Percentiles rank a stretch among this genome's conserved stretches.
These are phyloP conservation scores for Plasmodium vivax DNA, from an alignment of 169 alveolate species.

Conservation along the genomic window DNA sequence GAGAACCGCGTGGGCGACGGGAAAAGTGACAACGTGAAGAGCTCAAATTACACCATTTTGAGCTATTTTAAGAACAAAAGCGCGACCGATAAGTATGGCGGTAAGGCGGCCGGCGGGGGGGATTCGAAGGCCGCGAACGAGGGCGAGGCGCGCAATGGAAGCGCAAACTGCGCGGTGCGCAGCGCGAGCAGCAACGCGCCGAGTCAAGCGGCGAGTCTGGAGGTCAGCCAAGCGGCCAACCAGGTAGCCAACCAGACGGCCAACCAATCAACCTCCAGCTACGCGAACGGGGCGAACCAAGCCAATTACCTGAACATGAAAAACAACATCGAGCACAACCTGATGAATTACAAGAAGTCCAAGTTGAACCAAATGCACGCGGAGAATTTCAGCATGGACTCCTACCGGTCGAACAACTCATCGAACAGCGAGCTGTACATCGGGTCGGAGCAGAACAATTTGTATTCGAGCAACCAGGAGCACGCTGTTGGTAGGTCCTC, in stretches of 20 bases:
- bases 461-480: neutral
- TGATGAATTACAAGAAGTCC: slow-evolving; percentile 33
- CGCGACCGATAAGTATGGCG: neutral
- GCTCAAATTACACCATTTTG: slow-evolving; percentile 7
- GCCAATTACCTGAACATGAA: slow-evolving; percentile 32
- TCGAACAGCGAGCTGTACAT: neutral
- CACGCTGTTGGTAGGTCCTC: neutral
- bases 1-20: slow-evolving; percentile 10
- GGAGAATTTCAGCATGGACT: slow-evolving; percentile 3
- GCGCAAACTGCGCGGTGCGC: neutral
- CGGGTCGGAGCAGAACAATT: neutral
- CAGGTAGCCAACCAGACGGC: neutral
- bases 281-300: neutral
- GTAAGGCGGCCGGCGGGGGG: neutral
- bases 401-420: slow-evolving; percentile 3
- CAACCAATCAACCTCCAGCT: no score
- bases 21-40: slow-evolving; percentile 13
- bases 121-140: neutral
- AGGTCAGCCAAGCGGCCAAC: neutral
- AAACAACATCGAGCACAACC: slow-evolving; percentile 32
- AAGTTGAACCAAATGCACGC: slow-evolving; percentile 15
- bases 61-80: slow-evolving; percentile 17
- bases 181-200: neutral
- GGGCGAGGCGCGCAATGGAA: neutral
- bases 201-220: no score